Percentiles rank a stretch among this genome's conserved stretches.
Conservation (phyloP, 306 rosid species). For the Castanopsis chinensis region DNA sequence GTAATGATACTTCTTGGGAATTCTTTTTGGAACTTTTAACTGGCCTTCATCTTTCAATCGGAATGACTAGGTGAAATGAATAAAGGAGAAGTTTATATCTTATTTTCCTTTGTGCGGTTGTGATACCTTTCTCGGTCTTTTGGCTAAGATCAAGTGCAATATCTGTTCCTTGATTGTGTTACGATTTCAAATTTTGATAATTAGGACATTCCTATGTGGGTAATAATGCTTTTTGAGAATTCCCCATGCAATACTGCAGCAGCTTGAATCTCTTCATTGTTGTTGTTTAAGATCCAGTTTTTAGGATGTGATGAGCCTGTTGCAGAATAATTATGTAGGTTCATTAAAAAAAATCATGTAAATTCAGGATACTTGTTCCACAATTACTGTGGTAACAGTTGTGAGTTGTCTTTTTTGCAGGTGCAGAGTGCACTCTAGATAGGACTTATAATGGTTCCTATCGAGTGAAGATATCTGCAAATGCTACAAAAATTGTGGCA, state of each 20-base stretch:
- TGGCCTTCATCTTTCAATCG: too few species aligned
- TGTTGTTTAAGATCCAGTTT: too few species aligned
- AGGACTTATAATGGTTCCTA: constrained; percentile 59
- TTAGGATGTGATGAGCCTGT: too few species aligned
- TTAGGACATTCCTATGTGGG: neutral
- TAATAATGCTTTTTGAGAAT: neutral
- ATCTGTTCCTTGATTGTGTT: too few species aligned
- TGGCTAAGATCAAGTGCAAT: too few species aligned
- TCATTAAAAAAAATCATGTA: neutral
- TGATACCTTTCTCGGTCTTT: neutral
- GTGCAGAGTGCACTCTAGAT: constrained; percentile 59
- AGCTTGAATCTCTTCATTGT: too few species aligned
- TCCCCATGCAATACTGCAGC: too few species aligned
- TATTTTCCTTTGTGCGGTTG: neutral
- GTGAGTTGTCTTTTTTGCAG: constrained; percentile 35
- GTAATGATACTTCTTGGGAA: neutral
- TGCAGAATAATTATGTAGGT: too few species aligned
- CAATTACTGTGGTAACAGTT: constrained; percentile 17
- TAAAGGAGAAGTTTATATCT: neutral
- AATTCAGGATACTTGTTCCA: neutral
- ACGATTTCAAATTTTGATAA: neutral
- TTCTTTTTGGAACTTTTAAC: neutral
- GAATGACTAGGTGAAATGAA: neutral
- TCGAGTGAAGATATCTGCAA: constrained; percentile 74
- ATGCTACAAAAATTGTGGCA: constrained; percentile 82